These are phyloP conservation scores for Hypoxylon crocopeplum DNA, from an alignment of 495 filamentous ascomycete genomes.

Conservation along the genomic window DNA sequence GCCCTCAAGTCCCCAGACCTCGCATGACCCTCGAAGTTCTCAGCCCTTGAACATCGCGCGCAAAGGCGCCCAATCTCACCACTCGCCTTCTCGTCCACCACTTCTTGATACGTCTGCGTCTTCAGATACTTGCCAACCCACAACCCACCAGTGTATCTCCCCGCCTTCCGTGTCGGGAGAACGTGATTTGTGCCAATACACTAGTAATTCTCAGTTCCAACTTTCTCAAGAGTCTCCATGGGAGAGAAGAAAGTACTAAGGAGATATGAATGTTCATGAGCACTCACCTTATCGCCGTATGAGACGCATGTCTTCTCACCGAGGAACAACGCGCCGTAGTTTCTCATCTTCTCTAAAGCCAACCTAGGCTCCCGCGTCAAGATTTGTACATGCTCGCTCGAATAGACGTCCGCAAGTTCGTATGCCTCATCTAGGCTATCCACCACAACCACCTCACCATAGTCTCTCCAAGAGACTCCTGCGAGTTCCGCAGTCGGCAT, in stretches of 20 bases:
- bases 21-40: conserved; percentile 63
- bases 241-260: background rate
- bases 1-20: conserved; percentile 57
- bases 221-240: background rate
- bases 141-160: conserved; percentile 56
- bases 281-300: conserved; percentile 57
- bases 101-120: conserved; percentile 62
- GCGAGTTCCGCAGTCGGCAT: conserved; percentile 55
- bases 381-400: conserved; percentile 62
- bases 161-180: conserved; percentile 56
- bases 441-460: conserved; percentile 58
- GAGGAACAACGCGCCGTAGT: conserved; percentile 60
- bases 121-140: conserved; percentile 62
- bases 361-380: conserved; percentile 55
- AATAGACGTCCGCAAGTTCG: conserved; percentile 58
- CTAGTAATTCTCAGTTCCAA: conserved; percentile 14
- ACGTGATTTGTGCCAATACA: conserved; percentile 64
- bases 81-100: conserved; percentile 51
- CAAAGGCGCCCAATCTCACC: conserved; percentile 59
- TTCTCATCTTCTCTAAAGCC: conserved; percentile 58
- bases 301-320: conserved; percentile 62
- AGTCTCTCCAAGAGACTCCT: conserved; percentile 51
- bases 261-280: background rate
- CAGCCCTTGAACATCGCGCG: conserved; percentile 56
- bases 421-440: conserved; percentile 55